Base-by-base conservation (phyloP, 805 yeast species). In the Starmerella apis region DNA sequence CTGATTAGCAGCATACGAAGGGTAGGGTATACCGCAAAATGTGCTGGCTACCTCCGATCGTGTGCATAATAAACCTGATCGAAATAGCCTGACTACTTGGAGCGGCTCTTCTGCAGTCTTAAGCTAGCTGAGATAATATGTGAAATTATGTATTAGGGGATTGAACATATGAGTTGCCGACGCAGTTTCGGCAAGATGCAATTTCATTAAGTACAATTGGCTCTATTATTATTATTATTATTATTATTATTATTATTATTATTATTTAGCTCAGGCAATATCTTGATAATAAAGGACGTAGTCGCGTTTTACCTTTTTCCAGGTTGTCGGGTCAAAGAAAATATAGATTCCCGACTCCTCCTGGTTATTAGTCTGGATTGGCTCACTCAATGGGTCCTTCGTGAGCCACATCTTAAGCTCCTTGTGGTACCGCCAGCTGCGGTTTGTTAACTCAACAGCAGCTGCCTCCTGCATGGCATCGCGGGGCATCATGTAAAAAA, bases 361-460 rank as follows among this genome's bases (percentile, higher is more conserved):
- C 31, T 84, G 90, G 32, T 81, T 82, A 30, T 83, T 77, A 52
- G 86, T 85, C 57, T 72, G 79, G 14, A 85, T 77, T 1, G 96
- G 96, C 65, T 90, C 97, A 54, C 80, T 80, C 59, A 79, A 78
- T 25, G 94, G 84, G 61, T 87, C 96, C 66, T 92, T 92, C 11
- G 98, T 92, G 52, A 92, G 70, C 98, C 98, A 92, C 46, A 92
- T 87, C 69, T 88, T 94, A 50, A 92, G 75, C 54, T 86, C 95
- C 68, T 87, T 90, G 68, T 92, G 98, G 63, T 85, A 92, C 58
- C 97, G 77, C 99, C 99, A 92, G 68, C 90, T 92, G 60, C 98
- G 75, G 55, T 80, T 80, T 60, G 86, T 86, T 58, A 92, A 75
- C 65, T 90, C 97, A 52, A 90, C 73, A 5, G 96, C 94, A 4